Evolutionary conservation across 306 rosid genomes (phyloP), one percentile per base, ranked within the genome.

Genomic region (Erythrophleum fordii): DNA sequence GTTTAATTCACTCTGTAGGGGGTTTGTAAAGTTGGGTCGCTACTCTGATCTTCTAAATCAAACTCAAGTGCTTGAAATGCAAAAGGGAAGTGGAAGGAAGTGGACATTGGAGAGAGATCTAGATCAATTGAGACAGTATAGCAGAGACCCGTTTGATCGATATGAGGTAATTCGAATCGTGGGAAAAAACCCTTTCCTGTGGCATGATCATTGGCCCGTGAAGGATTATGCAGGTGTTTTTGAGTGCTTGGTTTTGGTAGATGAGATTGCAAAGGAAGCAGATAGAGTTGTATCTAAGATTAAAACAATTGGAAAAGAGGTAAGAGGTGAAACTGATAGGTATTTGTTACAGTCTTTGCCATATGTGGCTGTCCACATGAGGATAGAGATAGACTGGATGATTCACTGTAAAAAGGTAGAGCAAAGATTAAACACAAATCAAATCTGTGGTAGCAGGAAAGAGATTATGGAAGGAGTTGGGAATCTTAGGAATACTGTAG

Each of bases 151-250:
- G 0, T 80, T 84, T 42, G 94, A 87, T 82, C 85, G 73, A 4
- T 41, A 85, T 10, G 96, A 95, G 83, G 91, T 90, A 0, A 87
- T 95, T 44, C 85, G 59, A 66, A 88, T 95, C 31, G 90, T 88
- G 11, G 99, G 98, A 23, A 95, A 93, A 41, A 91, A 95, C 76
- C 99, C 99, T 0, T 95, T 95, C 85, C 71, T 95, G 64, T 95
- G 99, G 99, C 99, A 93, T 35, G 99, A 95, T 81, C 99, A 93
- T 85, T 95, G 99, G 99, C 90, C 97, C 23, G 91, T 90, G 67
- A 90, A 87, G 85, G 96, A 93, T 79, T 93, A 95, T 53, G 97
- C 96, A 3, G 86, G 81, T 80, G 90, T 93, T 72, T 89, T 93
- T 18, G 99, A 89, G 85, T 95, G 99, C 81, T 85, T 95, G 80